phyloP scores from a whole-genome alignment of 1,139 yeast species.

The Zygoascus meyerae region DNA sequence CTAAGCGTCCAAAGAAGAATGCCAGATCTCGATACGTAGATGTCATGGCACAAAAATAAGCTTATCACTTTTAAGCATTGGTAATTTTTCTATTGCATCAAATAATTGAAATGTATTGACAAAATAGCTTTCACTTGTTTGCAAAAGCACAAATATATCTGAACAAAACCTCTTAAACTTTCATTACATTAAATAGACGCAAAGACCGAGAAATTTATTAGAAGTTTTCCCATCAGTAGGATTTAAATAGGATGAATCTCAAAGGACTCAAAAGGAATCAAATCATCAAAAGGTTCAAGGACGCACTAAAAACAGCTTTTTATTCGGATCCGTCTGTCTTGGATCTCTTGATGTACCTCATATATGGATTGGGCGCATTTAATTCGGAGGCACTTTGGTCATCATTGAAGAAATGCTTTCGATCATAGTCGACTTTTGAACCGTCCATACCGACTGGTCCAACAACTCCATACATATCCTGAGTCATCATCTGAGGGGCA shows the following conservation, averaged over 20 bases:
- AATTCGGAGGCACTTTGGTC: not conserved
- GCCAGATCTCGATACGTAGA: conserved; percentile 72
- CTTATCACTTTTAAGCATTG: too few relatives aligned
- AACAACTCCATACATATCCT: not conserved
- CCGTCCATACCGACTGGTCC: conserved; percentile 1
- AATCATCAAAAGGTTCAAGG: not conserved
- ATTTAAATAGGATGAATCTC: too few relatives aligned
- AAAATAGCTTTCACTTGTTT: too few relatives aligned
- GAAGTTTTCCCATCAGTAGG: not conserved
- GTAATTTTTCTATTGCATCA: too few relatives aligned
- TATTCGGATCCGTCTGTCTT: conserved; percentile 3
- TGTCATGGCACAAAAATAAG: conserved; percentile 48
- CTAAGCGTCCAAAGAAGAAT: conserved; percentile 48
- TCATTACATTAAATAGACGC: not conserved
- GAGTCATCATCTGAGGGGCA: conserved; percentile 1
- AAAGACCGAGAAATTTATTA: not conserved
- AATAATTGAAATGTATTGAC: too few relatives aligned
- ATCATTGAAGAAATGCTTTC: conserved; percentile 7
- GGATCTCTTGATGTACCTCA: conserved; percentile 9
- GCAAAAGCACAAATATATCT: too few relatives aligned
- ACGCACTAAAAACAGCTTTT: too few relatives aligned
- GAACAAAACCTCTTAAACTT: not conserved
- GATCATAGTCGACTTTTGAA: conserved; percentile 5
- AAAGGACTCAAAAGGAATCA: not conserved
- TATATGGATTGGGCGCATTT: conserved; percentile 4